Evolutionary conservation across 2,329 filamentous ascomycete genomes (phyloP), one percentile per base, ranked within the genome.

Genomic region (Dichotomopilus funicola): DNA sequence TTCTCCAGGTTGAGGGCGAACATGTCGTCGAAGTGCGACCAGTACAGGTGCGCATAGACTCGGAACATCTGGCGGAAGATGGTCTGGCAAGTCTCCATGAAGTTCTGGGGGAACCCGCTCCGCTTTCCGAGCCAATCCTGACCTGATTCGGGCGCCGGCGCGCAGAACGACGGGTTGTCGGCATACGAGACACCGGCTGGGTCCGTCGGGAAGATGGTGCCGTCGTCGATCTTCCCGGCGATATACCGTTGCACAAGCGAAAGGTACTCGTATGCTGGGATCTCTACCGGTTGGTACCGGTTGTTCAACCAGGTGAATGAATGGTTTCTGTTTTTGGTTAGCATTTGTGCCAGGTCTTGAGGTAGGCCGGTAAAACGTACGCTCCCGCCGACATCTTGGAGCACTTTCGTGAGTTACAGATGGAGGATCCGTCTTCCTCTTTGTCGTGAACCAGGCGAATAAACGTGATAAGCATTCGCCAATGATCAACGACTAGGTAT

Each of bases 61-160:
- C 94, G 88, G 79, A 99, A 97, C 87, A 99, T 97, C 74, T 96
- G 94, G 65, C 91, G 88, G 76, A 96, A 92, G 66, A 96, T 94
- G 62, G 87, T 87, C 76, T 95, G 91, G 77, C 92, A 94, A 64
- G 96, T 91, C 59, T 87, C 83, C 64, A 92, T 79, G 71, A 96
- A 97, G 62, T 89, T 88, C 61, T 88, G 83, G 2, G 94, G 94
- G 72, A 99, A 99, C 4, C 92, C 92, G 58, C 89, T 94, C 47
- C 88, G 83, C 75, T 95, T 95, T 66, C 94, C 94, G 55, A 96
- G 80, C 89, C 91, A 97, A 58, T 86, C 83, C 27, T 72, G 73
- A 74, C 65, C 85, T 78, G 33, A 83, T 81, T 45, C 89, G 75
- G 0, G 86, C 78, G 9, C 81, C 78, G 43, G 78, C 74, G 58